A percentile compares a stretch with the other conserved stretches of the same genome.
Evolutionary conservation across 2,329 filamentous ascomycete genomes (phyloP).

Genomic region (Verticillium dahliae): DNA sequence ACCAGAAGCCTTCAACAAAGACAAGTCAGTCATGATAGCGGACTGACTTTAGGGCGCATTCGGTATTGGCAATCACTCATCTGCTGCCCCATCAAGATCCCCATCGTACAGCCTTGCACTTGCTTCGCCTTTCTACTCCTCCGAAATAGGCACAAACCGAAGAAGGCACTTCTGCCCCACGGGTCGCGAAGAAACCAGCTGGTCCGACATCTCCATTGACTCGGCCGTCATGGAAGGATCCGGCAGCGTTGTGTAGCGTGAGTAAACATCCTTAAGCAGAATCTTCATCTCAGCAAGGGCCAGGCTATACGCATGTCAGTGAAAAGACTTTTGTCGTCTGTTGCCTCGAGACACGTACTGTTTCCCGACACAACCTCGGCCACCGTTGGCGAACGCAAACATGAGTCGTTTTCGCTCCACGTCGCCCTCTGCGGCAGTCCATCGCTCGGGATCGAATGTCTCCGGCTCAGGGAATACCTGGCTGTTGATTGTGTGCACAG

Average conservation of each 20-base stretch:
- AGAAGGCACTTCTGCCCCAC: conserved; percentile 53
- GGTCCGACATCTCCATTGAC: conserved; percentile 60
- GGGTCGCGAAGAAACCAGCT: conserved; percentile 60
- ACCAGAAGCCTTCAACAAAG: too few relatives aligned
- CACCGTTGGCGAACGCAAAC: conserved; percentile 61
- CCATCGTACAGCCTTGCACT: neutral
- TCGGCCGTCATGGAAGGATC: conserved; percentile 46
- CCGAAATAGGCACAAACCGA: conserved; percentile 31
- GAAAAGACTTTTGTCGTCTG: neutral
- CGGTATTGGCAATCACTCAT: too few relatives aligned
- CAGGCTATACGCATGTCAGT: conserved; percentile 31
- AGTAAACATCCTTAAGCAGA: conserved; percentile 56
- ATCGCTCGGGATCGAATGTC: conserved; percentile 72
- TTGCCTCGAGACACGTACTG: conserved; percentile 43
- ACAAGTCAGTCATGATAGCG: too few relatives aligned
- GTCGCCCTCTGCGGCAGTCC: conserved; percentile 70
- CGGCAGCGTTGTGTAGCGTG: conserved; percentile 46
- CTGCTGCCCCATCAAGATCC: neutral
- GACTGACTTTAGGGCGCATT: too few relatives aligned
- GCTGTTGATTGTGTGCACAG: conserved; percentile 50
- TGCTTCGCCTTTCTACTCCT: neutral
- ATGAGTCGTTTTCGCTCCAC: conserved; percentile 58
- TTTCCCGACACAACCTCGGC: conserved; percentile 59
- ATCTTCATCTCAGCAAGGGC: conserved; percentile 64
- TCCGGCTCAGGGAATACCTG: conserved; percentile 76